Evolutionary conservation across 2,329 filamentous ascomycete species (phyloP), one percentile per base, ranked within the genome.

Genomic region (Fusarium sp.): DNA sequence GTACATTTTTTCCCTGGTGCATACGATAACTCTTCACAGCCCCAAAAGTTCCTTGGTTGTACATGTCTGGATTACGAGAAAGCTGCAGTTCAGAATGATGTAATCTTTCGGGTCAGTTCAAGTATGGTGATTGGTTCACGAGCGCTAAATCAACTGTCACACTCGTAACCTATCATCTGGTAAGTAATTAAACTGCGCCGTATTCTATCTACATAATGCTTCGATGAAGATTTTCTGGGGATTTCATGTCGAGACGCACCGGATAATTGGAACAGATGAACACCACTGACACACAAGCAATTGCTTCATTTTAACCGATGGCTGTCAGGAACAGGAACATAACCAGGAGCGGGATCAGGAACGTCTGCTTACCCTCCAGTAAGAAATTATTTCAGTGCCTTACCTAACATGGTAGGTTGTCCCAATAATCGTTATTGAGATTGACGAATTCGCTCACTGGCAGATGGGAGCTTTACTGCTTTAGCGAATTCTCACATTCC

Each of bases 331-430:
- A 57, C 43, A 15, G 56, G 29, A 44, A 38, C 18, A 61, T 33
- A 33, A 55, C 46, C 33, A 42, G 33, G 23, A 48, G 44, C 39
- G 23, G 50, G 23, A 41, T 23, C 35, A 60, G 44, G 33, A 33
- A 38, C 38, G 7, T 29, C 21, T 35, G 26, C 38, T 48, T 50
- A 52, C 49, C 26, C 31, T 49, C 49, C 38, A 55, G 20, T 57
- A 47, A 37, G 24, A 46, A 35, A 29, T 57, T 49, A 43, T 48
- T 48, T 43, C 29, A 50, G 43, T 56, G 48, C 55, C 57, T 70
- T 67, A 37, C 67, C 67, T 41, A 69, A 70, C 62, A 41, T 13
- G 53, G 67, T 46, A 69, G 63, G 67, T 59, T 50, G 53, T 56
- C 56, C 50, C 41, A 29, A 48, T 35, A 29, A 49, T 33, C 46